Evolutionary conservation across 2,329 filamentous ascomycete species (phyloP).

Genomic region (Alternaria sp.): DNA sequence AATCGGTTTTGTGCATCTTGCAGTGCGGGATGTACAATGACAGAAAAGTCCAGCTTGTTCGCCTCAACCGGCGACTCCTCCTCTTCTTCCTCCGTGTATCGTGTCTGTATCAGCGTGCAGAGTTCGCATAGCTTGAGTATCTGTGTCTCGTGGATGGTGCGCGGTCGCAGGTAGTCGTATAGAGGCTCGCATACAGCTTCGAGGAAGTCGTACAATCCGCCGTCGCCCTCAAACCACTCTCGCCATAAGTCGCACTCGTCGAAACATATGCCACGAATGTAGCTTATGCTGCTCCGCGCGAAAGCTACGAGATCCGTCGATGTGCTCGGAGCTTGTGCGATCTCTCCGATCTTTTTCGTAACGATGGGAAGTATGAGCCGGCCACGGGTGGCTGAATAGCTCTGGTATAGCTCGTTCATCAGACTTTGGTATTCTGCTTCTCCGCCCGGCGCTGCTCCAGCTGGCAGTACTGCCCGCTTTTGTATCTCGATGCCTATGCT

Average conservation of each 20-base stretch:
- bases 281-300: slow-evolving; percentile 68
- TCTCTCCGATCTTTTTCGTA: slow-evolving; percentile 65
- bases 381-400: slow-evolving; percentile 65
- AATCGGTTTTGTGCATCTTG: slow-evolving; percentile 71
- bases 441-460: slow-evolving; percentile 63
- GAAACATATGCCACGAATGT: slow-evolving; percentile 68
- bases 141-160: slow-evolving; percentile 71
- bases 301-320: slow-evolving; percentile 70
- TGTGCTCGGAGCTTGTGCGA: slow-evolving; percentile 64
- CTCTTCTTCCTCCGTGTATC: slow-evolving; percentile 64
- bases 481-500: slow-evolving; percentile 71
- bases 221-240: slow-evolving; percentile 70
- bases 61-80: slow-evolving; percentile 57
- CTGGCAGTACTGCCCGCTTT: slow-evolving; percentile 66
- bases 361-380: slow-evolving; percentile 67
- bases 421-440: slow-evolving; percentile 71
- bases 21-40: slow-evolving; percentile 68
- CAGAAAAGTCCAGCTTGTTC: slow-evolving; percentile 66
- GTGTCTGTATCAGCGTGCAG: slow-evolving; percentile 69
- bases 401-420: slow-evolving; percentile 69
- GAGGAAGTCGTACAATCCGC: slow-evolving; percentile 69
- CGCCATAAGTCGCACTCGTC: slow-evolving; percentile 73
- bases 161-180: slow-evolving; percentile 69
- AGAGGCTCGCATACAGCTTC: slow-evolving; percentile 72
- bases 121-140: slow-evolving; percentile 71